phyloP scores from a whole-genome alignment of 495 filamentous ascomycete species.

The Neurospora sp. region DNA sequence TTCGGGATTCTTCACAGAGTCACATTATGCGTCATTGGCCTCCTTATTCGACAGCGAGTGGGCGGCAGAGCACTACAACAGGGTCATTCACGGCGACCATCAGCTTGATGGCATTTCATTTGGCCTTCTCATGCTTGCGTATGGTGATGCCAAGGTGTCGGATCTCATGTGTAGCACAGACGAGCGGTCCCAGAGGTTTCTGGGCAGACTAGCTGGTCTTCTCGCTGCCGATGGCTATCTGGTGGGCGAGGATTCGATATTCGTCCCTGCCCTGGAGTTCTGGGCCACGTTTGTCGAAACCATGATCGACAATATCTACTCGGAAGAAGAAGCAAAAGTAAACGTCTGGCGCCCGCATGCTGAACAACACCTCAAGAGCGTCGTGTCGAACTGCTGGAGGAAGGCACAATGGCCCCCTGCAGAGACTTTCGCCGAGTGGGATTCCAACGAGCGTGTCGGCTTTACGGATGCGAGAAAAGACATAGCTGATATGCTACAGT shows the following conservation, averaged over 20 bases:
- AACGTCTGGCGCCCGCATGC: slow-evolving; percentile 24
- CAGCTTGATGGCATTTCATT: slow-evolving; percentile 58
- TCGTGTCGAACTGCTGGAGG: slow-evolving; percentile 48
- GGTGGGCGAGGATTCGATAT: slow-evolving; percentile 67
- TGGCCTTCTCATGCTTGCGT: slow-evolving; percentile 59
- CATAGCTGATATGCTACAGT: slow-evolving; percentile 68
- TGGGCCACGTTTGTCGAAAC: slow-evolving; percentile 66
- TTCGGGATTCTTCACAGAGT: slow-evolving; percentile 47
- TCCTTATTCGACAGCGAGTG: slow-evolving; percentile 47
- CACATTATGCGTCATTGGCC: slow-evolving; percentile 46
- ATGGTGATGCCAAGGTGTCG: slow-evolving; percentile 49
- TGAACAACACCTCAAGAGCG: slow-evolving; percentile 39
- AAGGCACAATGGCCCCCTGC: slow-evolving; percentile 53
- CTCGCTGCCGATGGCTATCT: slow-evolving; percentile 63
- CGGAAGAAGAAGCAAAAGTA: slow-evolving; percentile 12
- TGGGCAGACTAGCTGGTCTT: slow-evolving; percentile 48
- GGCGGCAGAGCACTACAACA: slow-evolving; percentile 40
- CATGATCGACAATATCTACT: slow-evolving; percentile 31
- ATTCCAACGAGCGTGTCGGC: slow-evolving; percentile 55
- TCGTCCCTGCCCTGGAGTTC: slow-evolving; percentile 69
- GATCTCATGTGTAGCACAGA: slow-evolving; percentile 36
- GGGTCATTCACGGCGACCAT: slow-evolving; percentile 49
- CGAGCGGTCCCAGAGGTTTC: slow-evolving; percentile 36
- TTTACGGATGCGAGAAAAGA: slow-evolving; percentile 76
- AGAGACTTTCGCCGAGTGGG: slow-evolving; percentile 50